A percentile compares a stretch with the other conserved stretches of the same genome.
Conservation (phyloP, 192 early-diverging fungal genomes). For the Gigaspora rosea region DNA sequence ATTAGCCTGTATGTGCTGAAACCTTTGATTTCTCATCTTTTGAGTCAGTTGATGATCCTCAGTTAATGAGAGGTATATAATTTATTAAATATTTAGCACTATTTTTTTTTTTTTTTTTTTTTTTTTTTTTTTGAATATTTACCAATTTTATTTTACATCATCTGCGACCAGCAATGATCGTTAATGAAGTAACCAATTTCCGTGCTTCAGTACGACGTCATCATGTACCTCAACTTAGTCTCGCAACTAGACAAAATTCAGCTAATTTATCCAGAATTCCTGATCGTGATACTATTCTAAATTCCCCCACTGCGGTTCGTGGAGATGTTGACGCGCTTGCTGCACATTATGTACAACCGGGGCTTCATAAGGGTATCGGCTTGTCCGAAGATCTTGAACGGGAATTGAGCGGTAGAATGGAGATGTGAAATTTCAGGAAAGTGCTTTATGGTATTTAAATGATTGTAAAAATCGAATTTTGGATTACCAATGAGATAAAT, state of each 20-base stretch:
- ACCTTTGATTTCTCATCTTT: conserved; percentile 26
- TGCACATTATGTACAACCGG: neutral
- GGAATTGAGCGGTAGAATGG: conserved; percentile 11
- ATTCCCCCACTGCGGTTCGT: conserved; percentile 28
- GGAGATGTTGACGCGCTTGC: neutral
- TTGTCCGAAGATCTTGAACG: conserved; percentile 21
- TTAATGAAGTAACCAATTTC: conserved; percentile 26
- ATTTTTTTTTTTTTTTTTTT: neutral
- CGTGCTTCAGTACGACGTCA: conserved; percentile 25
- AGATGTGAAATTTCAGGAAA: no score
- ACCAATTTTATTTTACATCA: neutral
- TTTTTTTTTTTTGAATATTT: neutral
- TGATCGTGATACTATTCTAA: conserved; percentile 32
- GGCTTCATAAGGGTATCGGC: neutral
- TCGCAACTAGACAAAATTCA: neutral
- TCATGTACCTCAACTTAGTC: conserved; percentile 16
- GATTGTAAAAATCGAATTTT: no score
- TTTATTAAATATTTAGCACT: neutral
- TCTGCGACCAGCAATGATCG: conserved; percentile 6
- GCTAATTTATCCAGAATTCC: conserved; percentile 26
- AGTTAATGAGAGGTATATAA: neutral
- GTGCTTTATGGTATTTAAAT: no score
- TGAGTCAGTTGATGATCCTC: conserved; percentile 21
- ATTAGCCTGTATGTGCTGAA: conserved; percentile 20
- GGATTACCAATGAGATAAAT: no score